Percentiles rank a stretch among this genome's conserved stretches.
Evolutionary conservation across 116 monocot species (phyloP).

Genomic region (Papilionanthe hybrid): DNA sequence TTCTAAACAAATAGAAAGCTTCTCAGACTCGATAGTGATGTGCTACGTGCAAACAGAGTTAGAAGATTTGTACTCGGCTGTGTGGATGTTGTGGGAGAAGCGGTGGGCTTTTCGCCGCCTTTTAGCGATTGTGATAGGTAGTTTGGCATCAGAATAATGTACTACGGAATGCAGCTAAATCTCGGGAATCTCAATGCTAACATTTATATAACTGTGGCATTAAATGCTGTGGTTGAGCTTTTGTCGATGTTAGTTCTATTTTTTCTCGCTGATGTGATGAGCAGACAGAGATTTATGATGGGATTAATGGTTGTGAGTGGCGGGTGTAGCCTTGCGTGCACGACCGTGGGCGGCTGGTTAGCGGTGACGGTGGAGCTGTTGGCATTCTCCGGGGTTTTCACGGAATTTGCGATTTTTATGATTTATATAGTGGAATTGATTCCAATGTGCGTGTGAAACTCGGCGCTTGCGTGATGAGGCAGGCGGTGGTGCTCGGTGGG

Average conservation of each 20-base stretch:
- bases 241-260: constrained; percentile 43
- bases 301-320: constrained; percentile 27
- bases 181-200: constrained; percentile 45
- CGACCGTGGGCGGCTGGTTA: constrained; percentile 9
- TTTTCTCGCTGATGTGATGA: constrained; percentile 27
- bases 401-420: constrained; percentile 44
- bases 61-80: neutral
- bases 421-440: constrained; percentile 75
- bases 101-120: constrained; percentile 59
- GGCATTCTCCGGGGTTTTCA: constrained; percentile 67
- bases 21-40: no score
- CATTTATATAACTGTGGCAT: constrained; percentile 55
- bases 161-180: constrained; percentile 68
- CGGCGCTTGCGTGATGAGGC: constrained; percentile 62
- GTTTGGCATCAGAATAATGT: constrained; percentile 56
- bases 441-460: constrained; percentile 78
- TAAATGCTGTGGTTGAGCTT: constrained; percentile 60
- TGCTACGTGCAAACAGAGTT: no score
- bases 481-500: constrained; percentile 46
- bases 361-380: constrained; percentile 50
- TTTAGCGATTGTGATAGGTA: constrained; percentile 36
- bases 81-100: constrained; percentile 34
- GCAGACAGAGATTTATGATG: constrained; percentile 29
- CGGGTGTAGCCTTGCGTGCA: constrained; percentile 28
- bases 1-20: no score